These are phyloP conservation scores for Paraleonurus japonicus DNA, from an alignment of 257 asterid genomes.

Conservation along the genomic window DNA sequence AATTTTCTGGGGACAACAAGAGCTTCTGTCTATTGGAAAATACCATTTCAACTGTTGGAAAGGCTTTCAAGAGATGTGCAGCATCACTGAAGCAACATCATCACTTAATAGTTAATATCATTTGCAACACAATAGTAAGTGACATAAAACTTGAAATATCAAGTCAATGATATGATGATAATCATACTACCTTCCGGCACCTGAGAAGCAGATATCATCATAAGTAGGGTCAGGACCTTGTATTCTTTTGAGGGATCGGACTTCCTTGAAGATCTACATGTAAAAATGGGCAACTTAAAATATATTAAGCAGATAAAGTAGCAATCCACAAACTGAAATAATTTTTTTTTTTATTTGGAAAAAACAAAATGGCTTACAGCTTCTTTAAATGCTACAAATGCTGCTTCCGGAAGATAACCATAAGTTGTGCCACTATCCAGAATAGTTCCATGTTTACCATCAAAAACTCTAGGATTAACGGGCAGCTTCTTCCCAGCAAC, in stretches of 20 bases:
- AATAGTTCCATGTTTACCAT: slow-evolving; percentile 84
- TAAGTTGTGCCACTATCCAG: slow-evolving; percentile 98
- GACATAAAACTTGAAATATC: slow-evolving; percentile 7
- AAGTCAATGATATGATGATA: slow-evolving; percentile 10
- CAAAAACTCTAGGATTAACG: slow-evolving; percentile 60
- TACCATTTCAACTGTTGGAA: slow-evolving; percentile 91
- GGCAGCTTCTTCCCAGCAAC: slow-evolving; percentile 91
- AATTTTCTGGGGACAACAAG: slow-evolving; percentile 85
- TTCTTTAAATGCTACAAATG: slow-evolving; percentile 73
- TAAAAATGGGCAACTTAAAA: slow-evolving; percentile 26
- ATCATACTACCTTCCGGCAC: slow-evolving; percentile 84
- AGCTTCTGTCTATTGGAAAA: slow-evolving; percentile 81
- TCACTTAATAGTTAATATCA: slow-evolving; percentile 31
- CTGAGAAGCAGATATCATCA: slow-evolving; percentile 91
- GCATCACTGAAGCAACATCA: slow-evolving; percentile 59
- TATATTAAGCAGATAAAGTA: slow-evolving; percentile 11
- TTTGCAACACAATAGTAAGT: slow-evolving; percentile 15
- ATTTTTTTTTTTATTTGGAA: no score
- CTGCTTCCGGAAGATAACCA: slow-evolving; percentile 89
- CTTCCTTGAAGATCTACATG: slow-evolving; percentile 68
- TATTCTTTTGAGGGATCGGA: slow-evolving; percentile 64
- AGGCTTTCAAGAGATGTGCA: slow-evolving; percentile 61
- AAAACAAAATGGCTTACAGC: no score
- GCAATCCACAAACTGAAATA: slow-evolving; percentile 25
- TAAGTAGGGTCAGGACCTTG: slow-evolving; percentile 90